Percentiles rank a stretch among this genome's conserved stretches.
Conservation (phyloP, 2,329 filamentous ascomycete species). For the Aureobasidium melanogenum region DNA sequence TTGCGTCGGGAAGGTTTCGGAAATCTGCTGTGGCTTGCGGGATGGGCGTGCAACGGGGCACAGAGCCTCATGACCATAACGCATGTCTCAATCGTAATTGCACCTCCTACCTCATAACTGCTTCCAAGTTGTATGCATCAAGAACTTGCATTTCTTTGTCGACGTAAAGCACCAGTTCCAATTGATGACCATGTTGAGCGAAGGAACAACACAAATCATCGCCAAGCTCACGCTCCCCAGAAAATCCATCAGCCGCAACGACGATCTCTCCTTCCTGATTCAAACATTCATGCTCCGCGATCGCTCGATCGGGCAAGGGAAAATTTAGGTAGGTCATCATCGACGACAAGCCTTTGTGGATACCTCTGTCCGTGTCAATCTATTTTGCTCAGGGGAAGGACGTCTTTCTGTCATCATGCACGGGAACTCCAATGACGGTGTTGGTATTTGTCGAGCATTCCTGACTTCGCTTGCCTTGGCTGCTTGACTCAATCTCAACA, state of each 20-base stretch:
- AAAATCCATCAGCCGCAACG: background rate
- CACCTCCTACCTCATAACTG: background rate
- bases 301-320: background rate
- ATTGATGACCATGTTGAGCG: background rate
- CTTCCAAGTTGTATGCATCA: background rate
- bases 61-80: background rate
- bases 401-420: background rate
- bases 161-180: too few relatives aligned
- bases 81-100: background rate
- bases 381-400: background rate
- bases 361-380: background rate
- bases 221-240: background rate
- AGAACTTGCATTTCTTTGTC: background rate
- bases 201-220: background rate
- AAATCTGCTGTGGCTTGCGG: background rate
- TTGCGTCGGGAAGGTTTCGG: background rate
- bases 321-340: background rate
- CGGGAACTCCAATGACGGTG: background rate
- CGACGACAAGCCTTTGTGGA: background rate
- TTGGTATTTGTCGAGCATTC: background rate
- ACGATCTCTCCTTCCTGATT: slow-evolving; percentile 7
- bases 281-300: background rate
- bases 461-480: background rate
- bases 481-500: background rate
- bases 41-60: background rate